These are phyloP conservation scores for Torulaspora quercuum DNA, from an alignment of 805 yeast species.

Conservation along the genomic window DNA sequence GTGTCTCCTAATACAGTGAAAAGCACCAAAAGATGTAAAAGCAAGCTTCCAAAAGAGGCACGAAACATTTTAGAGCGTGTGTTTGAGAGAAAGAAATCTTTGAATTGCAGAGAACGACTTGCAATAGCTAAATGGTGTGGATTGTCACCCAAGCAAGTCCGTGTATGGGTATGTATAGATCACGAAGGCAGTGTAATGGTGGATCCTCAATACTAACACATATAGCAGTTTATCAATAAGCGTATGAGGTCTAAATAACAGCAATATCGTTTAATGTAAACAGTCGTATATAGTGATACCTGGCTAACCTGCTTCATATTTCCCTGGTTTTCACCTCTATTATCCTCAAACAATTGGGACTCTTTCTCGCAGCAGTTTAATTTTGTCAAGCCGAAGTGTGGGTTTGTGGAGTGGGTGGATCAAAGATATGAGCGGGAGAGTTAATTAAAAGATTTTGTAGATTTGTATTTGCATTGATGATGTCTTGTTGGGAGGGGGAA, in stretches of 20 bases:
- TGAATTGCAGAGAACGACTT: conserved; percentile 25
- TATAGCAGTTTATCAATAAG: conserved; percentile 14
- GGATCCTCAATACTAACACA: conserved; percentile 5
- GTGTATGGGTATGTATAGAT: conserved; percentile 27
- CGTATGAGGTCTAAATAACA: conserved; percentile 17
- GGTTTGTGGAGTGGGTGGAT: conserved; percentile 39
- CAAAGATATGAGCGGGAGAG: too few species aligned
- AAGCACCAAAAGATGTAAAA: neutral
- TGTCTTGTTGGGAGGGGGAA: too few species aligned
- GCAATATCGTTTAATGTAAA: conserved; percentile 1
- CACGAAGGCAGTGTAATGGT: neutral
- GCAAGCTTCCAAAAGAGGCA: conserved; percentile 5
- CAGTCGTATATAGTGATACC: conserved; percentile 3
- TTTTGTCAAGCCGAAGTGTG: conserved; percentile 24
- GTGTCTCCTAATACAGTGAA: neutral
- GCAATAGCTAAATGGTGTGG: conserved; percentile 25
- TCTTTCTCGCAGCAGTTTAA: conserved; percentile 26
- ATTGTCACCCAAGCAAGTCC: conserved; percentile 24
- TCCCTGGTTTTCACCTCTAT: neutral
- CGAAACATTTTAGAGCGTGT: conserved; percentile 21
- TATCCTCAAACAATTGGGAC: conserved; percentile 10
- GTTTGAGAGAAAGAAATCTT: conserved; percentile 21
- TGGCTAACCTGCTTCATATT: neutral
- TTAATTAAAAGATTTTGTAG: too few species aligned
- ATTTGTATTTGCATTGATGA: too few species aligned